Evolutionary conservation across 2,329 filamentous ascomycete species (phyloP), one percentile per base, ranked within the genome.

Genomic region (Helicocarpus griseus): DNA sequence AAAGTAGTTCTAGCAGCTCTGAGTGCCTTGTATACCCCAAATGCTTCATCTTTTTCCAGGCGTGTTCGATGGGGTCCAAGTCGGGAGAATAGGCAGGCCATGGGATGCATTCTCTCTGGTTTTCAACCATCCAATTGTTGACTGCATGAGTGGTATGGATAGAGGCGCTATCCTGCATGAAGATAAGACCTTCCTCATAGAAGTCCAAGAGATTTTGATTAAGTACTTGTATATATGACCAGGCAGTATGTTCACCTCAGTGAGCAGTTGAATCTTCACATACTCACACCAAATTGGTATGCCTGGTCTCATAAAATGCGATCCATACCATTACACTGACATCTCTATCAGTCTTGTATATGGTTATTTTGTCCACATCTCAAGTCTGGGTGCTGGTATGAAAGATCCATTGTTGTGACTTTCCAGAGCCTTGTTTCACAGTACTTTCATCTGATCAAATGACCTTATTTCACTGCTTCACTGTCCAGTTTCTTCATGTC

Each of bases 61-160:
- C 46, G 50, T 55, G 55, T 44, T 63, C 54, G 51, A 60, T 61
- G 33, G 52, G 47, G 41, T 57, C 60, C 1, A 63, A 50, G 50
- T 63, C 57, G 43, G 57, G 55, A 3, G 55, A 62, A 51, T 62
- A 60, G 13, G 38, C n/a, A 0, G 51, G 56, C 46, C 52, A 60
- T 21, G 50, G 13, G 0, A 53, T 5, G 2, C n/a, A 33, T 11
- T 17, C 11, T 48, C 29, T 3, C 13, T 3, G 13, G 7, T 35
- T 2, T 7, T 48, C 17, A 7, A 21, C 8, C 29, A 48, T 19
- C 29, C 2, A 48, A 33, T 48, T 19, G 2, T 1, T 1, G 2
- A 48, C 2, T n/a, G 11, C 1, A 33, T 35, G 5, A 4, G 31
- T 4, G n/a, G 31, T 35, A 35, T 35, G 31, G 5, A 35, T 35